These are phyloP conservation scores for Alternaria sp. DNA, from an alignment of 2,329 filamentous ascomycete species.

Conservation along the genomic window DNA sequence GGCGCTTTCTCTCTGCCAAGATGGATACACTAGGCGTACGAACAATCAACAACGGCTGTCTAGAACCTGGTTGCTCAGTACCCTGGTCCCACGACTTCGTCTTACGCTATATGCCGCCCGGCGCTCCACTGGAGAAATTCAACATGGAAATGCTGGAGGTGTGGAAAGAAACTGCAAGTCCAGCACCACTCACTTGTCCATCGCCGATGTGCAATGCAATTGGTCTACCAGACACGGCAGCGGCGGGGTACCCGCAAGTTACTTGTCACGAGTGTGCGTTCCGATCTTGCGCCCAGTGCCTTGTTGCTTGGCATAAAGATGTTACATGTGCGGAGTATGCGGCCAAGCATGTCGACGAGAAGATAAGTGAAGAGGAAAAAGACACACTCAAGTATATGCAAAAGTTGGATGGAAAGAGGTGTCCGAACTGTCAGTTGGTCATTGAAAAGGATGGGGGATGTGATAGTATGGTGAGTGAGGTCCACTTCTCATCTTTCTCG, in stretches of 20 bases:
- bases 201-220: constrained; percentile 21
- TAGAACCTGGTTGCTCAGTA: constrained; percentile 33
- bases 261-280: constrained; percentile 28
- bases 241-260: constrained; percentile 39
- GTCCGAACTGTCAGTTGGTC: constrained; percentile 42
- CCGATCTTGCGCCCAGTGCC: constrained; percentile 34
- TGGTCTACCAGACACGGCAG: constrained; percentile 25
- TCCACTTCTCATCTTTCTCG: not conserved
- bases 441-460: constrained; percentile 46
- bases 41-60: constrained; percentile 28
- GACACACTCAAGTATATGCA: constrained; percentile 36
- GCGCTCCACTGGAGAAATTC: constrained; percentile 30
- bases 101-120: constrained; percentile 30
- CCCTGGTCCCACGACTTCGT: constrained; percentile 32
- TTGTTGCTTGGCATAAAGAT: constrained; percentile 35
- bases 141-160: constrained; percentile 37
- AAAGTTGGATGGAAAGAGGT: constrained; percentile 36
- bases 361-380: constrained; percentile 35
- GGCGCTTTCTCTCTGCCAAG: constrained; percentile 29
- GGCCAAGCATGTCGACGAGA: constrained; percentile 25
- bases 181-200: constrained; percentile 26
- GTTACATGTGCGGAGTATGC: constrained; percentile 36
- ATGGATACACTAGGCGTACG: constrained; percentile 35
- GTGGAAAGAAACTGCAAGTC: constrained; percentile 24
- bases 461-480: constrained; percentile 25